Evolutionary conservation across 2,329 filamentous ascomycete species (phyloP).

Genomic region (Aspergillus fijiensis): DNA sequence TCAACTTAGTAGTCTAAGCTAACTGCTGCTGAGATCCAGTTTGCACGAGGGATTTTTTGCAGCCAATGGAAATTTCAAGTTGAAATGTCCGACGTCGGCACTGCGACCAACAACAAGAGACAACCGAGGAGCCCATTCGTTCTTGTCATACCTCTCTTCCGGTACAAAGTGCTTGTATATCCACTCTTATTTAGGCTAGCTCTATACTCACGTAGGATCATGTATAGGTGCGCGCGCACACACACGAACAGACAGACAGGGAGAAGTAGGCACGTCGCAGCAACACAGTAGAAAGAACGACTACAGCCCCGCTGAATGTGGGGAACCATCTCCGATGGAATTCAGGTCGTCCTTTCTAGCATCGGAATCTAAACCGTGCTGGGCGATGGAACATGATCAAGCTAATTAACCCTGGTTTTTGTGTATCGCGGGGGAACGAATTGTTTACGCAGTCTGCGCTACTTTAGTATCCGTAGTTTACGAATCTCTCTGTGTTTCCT

Average conservation of each 20-base stretch:
- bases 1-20: no score
- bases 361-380: background rate
- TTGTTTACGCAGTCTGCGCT: background rate
- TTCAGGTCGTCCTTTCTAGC: background rate
- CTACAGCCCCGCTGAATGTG: background rate
- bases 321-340: conserved; percentile 10
- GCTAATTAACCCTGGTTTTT: background rate
- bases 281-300: background rate
- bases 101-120: background rate
- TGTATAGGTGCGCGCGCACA: background rate
- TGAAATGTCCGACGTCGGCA: background rate
- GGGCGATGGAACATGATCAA: background rate
- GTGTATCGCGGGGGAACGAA: background rate
- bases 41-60: conserved; percentile 26
- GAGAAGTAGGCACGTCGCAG: background rate
- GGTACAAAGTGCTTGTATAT: no score
- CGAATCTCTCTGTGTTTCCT: no score
- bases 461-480: no score
- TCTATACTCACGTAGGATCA: no score
- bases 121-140: background rate
- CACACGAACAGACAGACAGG: background rate
- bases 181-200: no score
- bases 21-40: no score
- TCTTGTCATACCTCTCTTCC: background rate
- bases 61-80: conserved; percentile 15